phyloP scores from a whole-genome alignment of 805 yeast genomes.

The Tetrapisispora namnaoensis region DNA sequence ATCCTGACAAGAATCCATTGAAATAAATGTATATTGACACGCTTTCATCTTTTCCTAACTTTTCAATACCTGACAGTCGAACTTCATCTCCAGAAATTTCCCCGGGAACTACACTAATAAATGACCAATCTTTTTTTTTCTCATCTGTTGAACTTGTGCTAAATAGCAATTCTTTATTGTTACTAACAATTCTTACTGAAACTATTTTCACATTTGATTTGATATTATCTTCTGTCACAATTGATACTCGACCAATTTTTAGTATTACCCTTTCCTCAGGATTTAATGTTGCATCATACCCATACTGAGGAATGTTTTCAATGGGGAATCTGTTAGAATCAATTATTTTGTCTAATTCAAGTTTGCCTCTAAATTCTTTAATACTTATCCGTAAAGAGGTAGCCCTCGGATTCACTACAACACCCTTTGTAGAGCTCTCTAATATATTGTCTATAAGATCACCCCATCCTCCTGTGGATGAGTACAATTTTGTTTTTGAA shows the following conservation, averaged over 20 bases:
- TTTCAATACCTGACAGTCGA: slow-evolving; percentile 49
- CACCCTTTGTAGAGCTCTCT: slow-evolving; percentile 62
- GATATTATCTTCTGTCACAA: slow-evolving; percentile 3
- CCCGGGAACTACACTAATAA: slow-evolving; percentile 59
- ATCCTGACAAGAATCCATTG: slow-evolving; percentile 56
- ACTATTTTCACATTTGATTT: slow-evolving; percentile 7
- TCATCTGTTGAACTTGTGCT: slow-evolving; percentile 19
- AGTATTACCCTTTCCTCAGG: slow-evolving; percentile 53
- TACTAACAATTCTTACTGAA: slow-evolving; percentile 20
- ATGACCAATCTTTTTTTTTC: slow-evolving; percentile 45
- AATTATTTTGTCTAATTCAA: slow-evolving; percentile 29
- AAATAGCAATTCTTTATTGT: slow-evolving; percentile 61
- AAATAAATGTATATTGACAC: slow-evolving; percentile 47
- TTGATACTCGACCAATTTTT: slow-evolving; percentile 38
- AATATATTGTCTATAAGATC: slow-evolving; percentile 71
- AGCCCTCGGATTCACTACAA: slow-evolving; percentile 75
- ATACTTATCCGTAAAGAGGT: slow-evolving; percentile 59
- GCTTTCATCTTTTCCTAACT: slow-evolving; percentile 41
- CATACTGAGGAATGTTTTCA: slow-evolving; percentile 38
- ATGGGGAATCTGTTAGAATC: slow-evolving; percentile 54
- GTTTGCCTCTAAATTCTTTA: slow-evolving; percentile 56
- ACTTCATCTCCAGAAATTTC: slow-evolving; percentile 68
- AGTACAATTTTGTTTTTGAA: neutral
- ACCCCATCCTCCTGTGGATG: slow-evolving; percentile 62
- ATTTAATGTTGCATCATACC: slow-evolving; percentile 53